Evolutionary conservation across 78 protist species (phyloP), one percentile per base, ranked within the genome.

Genomic region (Acrasis kona): DNA sequence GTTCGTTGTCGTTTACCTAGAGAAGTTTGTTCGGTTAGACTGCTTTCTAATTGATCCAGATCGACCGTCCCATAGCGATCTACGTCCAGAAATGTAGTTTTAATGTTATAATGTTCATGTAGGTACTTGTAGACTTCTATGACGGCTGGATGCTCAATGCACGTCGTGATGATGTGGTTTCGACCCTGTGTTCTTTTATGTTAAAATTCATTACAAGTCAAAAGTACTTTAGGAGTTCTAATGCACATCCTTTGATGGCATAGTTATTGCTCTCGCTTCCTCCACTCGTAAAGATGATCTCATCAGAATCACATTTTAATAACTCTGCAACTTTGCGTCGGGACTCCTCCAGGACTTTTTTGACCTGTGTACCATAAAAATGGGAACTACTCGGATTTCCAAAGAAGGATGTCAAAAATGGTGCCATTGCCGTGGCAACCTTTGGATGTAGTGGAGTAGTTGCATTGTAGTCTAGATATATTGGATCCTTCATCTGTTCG

Each of bases 241-340:
- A 38, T 5, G 70, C 5, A 68, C 32, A n/a, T 6, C 80, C 80
- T 5, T 19, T 4, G 7, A 84, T 65, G 10, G 64, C 88, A 30
- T 5, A 5, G 70, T 84, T 84, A 72, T 84, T 84, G 29, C 70
- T 34, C 32, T 84, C 88, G 3, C 86, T 75, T 28, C 88, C 86
- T 1, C 86, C 80, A 5, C 41, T n/a, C 10, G 50, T 42, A 32
- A 82, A 82, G 10, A 75, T 0, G 6, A 82, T 27, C 36, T 81
- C 80, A 30, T 1, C 1, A 0, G 32, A 10, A 1, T 2, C 29
- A 36, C 12, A 0, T 8, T 57, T 64, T 2, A 81, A 3, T 42
- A 57, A n/a, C 38, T 1, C 28, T 40, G 85, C 77, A n/a, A 74
- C 65, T 3, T 58, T 41, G 66, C 1, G 1, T 4, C 85, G 66